Base-by-base conservation (phyloP, 192 early-diverging fungal species). In the Spinellus fusiger region DNA sequence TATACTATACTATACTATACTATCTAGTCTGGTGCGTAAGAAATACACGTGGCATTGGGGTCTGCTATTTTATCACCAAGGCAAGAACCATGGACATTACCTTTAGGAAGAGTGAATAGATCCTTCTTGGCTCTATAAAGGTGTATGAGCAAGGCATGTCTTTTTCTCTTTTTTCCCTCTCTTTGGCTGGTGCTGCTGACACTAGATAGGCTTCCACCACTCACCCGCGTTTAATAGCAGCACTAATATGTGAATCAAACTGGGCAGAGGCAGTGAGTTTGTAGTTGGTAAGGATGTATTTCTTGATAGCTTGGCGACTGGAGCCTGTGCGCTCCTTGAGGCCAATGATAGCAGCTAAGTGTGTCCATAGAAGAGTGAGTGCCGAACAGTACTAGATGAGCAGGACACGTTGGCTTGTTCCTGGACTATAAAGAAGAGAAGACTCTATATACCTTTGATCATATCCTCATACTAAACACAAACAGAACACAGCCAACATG, bases 281-380 rank as follows among this genome's bases (percentile, higher is more conserved):
- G 72, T 79, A 88, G 82, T 89, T 90, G 49, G 82, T 74, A 56
- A 74, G 55, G 63, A 90, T 88, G 67, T 86, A 90, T 75, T 90
- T 90, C 71, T 89, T 90, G 71, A 90, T 83, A 55, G 83, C 83
- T 52, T 76, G 83, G 57, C 89, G 81, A 53, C 80, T 80, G 52
- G 80, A 82, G 49, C 87, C 89, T 50, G 78, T 86, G 68, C 87
- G 78, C 60, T 88, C 87, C 73, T 87, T 86, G 65, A 81, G 80
- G 56, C 68, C 64, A 38, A 80, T 62, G 31, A 84, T 77, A 31
- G 80, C 79, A 54, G 70, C 71, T 68, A 57, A 56, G 12, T 4
- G 5, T 9, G n/a, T n/a, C 18, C 9, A 38, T 33, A 2, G 6
- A 46, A 40, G 10, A 33, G 33, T 37, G 52, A 49, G 18, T 26